Evolutionary conservation across 2,329 filamentous ascomycete genomes (phyloP).

Genomic region (Trichoderma lentiforme): DNA sequence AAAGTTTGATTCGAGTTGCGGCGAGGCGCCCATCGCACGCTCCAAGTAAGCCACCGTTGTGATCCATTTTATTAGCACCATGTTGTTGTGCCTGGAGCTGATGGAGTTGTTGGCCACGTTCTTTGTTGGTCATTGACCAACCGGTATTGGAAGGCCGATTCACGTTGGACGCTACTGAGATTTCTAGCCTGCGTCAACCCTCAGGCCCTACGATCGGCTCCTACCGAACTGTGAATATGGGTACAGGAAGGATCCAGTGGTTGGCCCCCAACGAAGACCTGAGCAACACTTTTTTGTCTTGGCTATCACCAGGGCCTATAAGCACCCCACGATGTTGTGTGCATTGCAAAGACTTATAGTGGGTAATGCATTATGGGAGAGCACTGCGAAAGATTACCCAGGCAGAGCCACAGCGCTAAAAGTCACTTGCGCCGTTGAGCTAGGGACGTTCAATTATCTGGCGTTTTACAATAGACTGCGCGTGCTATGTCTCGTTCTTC

Average conservation of each 20-base stretch:
- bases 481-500: background rate
- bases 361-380: background rate
- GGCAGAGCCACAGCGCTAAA: background rate
- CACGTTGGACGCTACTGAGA: background rate
- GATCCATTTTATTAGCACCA: conserved; percentile 14
- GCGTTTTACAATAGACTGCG: background rate
- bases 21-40: background rate
- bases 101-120: background rate
- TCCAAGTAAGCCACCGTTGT: background rate
- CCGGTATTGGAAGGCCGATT: conserved; percentile 2
- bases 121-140: conserved; percentile 3
- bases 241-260: background rate
- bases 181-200: background rate
- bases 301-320: background rate
- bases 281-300: background rate
- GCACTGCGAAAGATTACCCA: no score
- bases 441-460: no score
- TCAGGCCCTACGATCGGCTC: conserved; percentile 1
- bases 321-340: background rate
- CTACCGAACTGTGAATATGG: background rate
- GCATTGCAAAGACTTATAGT: background rate
- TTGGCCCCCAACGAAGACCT: background rate
- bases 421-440: background rate
- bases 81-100: background rate
- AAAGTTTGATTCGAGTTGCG: background rate